phyloP scores from a whole-genome alignment of 192 early-diverging fungal genomes.

The Coemansia sp. region DNA sequence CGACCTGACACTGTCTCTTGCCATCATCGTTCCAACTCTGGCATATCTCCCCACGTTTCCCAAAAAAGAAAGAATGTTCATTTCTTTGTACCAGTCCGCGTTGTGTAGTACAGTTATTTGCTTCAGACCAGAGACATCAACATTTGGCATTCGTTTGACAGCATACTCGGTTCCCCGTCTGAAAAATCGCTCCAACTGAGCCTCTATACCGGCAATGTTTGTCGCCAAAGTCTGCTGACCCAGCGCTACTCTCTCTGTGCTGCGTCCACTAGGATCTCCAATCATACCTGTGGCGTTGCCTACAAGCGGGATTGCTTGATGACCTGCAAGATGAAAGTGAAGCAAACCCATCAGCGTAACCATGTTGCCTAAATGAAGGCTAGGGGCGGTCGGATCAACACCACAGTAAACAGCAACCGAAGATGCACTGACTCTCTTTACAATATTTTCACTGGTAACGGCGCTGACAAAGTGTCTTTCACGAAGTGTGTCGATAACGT shows the following conservation, averaged over 20 bases:
- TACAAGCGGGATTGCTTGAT: constrained; percentile 80
- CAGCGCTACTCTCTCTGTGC: constrained; percentile 75
- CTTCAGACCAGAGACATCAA: constrained; percentile 44
- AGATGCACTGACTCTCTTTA: neutral
- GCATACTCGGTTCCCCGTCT: constrained; percentile 54
- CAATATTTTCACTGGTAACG: constrained; percentile 55
- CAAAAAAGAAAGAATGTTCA: constrained; percentile 77
- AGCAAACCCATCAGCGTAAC: constrained; percentile 79
- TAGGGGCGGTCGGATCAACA: constrained; percentile 91
- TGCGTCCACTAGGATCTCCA: constrained; percentile 89
- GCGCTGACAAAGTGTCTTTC: constrained; percentile 57
- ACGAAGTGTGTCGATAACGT: constrained; percentile 43
- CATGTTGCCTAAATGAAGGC: constrained; percentile 89
- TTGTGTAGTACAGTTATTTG: constrained; percentile 73
- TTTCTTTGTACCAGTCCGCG: constrained; percentile 71
- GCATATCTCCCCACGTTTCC: constrained; percentile 75
- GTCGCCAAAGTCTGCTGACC: constrained; percentile 54
- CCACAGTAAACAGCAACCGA: constrained; percentile 75
- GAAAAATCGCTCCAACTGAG: constrained; percentile 75
- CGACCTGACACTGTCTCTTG: constrained; percentile 83
- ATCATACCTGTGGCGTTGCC: constrained; percentile 92
- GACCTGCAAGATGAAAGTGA: constrained; percentile 82
- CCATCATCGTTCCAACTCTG: constrained; percentile 82
- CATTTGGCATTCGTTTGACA: constrained; percentile 21
- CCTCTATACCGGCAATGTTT: constrained; percentile 69